Evolutionary conservation across 2,329 filamentous ascomycete species (phyloP), one percentile per base, ranked within the genome.

Genomic region (Neofusicoccum ribis): DNA sequence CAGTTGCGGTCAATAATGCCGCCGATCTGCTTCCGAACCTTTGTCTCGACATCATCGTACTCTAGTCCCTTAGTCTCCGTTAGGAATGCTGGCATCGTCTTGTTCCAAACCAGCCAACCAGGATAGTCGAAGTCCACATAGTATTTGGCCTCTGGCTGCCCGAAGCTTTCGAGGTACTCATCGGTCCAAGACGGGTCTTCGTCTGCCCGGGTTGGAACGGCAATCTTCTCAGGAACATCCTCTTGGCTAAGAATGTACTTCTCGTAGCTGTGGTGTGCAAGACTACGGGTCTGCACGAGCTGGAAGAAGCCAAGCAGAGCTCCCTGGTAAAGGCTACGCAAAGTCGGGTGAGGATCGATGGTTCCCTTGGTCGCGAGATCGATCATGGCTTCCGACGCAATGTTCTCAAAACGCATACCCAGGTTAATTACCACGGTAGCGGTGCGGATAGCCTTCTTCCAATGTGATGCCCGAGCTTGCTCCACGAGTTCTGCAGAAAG

Each of bases 21-120:
- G 54, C 93, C 95, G 72, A 99, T 95, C 72, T 91, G 90, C 63
- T 86, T 85, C 46, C 94, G 89, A 6, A 91, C 87, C 1, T 83
- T 83, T 70, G 80, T 88, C 77, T 99, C 95, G 0, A 91, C 81
- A 14, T 91, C 88, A 72, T 99, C 95, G 72, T 95, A 99, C 50
- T 86, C 77, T 82, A 97, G 72, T 77, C 88, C 78, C 75, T 81
- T 82, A 34, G 93, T 88, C 61, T 91, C 89, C 2, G 90, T 88
- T 67, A 88, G 87, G 76, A 89, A 93, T 0, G 90, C 95, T 14
- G 88, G 89, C 82, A 98, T 94, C 37, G 85, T 88, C 77, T 95
- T 92, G 61, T 90, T 91, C 95, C 95, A 99, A 0, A 96, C 93
- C 17, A 99, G 84, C 96, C 96, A 99, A 37, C 95, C 95, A 4